A percentile compares a stretch with the other conserved stretches of the same genome.
Evolutionary conservation across 75 land plant genomes (phyloP).

Genomic region (Selaginella tamariscina): DNA sequence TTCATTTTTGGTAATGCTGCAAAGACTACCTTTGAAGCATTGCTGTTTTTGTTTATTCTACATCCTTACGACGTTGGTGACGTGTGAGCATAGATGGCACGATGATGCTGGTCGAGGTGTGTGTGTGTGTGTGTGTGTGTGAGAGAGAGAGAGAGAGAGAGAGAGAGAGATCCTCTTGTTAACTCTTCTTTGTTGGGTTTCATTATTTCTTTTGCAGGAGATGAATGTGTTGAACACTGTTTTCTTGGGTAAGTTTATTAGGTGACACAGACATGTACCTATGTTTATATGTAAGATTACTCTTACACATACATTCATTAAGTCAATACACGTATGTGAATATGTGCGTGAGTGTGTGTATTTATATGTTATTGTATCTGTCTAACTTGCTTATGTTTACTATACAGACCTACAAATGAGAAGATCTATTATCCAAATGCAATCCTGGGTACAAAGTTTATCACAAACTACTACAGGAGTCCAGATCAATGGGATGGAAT

Average conservation of each 20-base stretch:
- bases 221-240: slow-evolving; percentile 10
- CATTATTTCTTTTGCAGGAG: not conserved
- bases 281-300: too few species aligned
- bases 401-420: not conserved
- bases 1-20: slow-evolving; percentile 7
- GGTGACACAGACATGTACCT: too few species aligned
- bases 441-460: not conserved
- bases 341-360: slow-evolving; percentile 3
- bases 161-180: not conserved
- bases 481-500: slow-evolving; percentile 13
- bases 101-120: slow-evolving; percentile 10
- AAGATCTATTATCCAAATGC: slow-evolving; percentile 9
- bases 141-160: not conserved
- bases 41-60: not conserved
- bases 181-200: not conserved
- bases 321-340: too few species aligned
- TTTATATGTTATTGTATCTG: not conserved
- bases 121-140: too few species aligned
- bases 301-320: too few species aligned
- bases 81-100: not conserved
- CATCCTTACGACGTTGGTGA: slow-evolving; percentile 12
- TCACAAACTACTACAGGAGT: slow-evolving; percentile 9
- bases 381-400: not conserved
- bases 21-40: slow-evolving; percentile 6
- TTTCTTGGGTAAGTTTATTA: slow-evolving; percentile 9